Evolutionary conservation across 31 red algal species (phyloP), one percentile per base, ranked within the genome.

Genomic region (Asparagopsis taxiformis): DNA sequence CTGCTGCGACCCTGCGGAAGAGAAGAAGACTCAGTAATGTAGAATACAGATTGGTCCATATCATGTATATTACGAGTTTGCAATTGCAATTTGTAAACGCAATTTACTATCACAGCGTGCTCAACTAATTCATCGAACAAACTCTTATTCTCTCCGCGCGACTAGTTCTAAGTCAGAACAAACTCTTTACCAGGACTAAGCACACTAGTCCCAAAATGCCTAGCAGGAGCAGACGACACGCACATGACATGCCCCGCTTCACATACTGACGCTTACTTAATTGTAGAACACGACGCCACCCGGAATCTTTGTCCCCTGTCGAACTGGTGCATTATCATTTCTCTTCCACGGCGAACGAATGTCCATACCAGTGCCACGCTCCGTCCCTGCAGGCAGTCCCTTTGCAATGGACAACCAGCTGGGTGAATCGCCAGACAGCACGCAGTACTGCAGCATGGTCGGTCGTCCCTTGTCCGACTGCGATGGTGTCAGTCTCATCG

Each of bases 401-500:
- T 89, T 89, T 23, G 65, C 35, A 55, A 89, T 89, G 30, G 53
- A 56, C 35, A 89, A 51, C 85, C 85, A 89, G 59, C 68, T 89
- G 41, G 74, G 85, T 9, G 64, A 70, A 31, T 51, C 36, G 10
- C 66, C 78, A 11, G 65, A 43, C 38, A 39, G 63, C 13, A 82
- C 78, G 41, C 44, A 50, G 46, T 62, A 82, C 41, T 82, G 78
- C 36, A 82, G 37, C 65, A 72, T 71, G n/a, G 83, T 59, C 4
- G 59, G 51, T 22, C 64, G 71, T 3, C 39, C 65, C 83, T 87
- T 87, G 52, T 87, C 83, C 30, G 56, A 65, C 6, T 37, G 34
- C 35, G 51, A 49, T 1, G 83, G 64, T 38, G 83, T 54, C 23
- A 67, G 51, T 36, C 72, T 35, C 83, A 87, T 70, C 20, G 64